Evolutionary conservation across 495 filamentous ascomycete genomes (phyloP), one percentile per base, ranked within the genome.

Genomic region (Durotheca rogersii): DNA sequence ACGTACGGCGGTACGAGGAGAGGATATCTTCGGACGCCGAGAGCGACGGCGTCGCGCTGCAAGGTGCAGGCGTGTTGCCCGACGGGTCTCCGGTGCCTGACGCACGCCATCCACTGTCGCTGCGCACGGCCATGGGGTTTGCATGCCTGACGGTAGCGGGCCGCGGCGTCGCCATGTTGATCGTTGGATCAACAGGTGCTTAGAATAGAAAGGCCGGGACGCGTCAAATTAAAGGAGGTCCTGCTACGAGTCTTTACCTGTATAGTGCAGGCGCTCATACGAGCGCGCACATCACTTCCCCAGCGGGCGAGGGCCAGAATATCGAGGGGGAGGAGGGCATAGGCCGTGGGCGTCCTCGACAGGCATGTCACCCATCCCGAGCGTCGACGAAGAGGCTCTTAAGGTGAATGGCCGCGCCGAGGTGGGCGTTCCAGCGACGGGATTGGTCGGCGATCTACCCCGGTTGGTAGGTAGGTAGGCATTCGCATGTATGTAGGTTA

Each of bases 311-410:
- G n/a, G n/a, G 30, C 31, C 34, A 41, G 39, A 21, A n/a, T n/a
- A n/a, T n/a, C n/a, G n/a, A n/a, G n/a, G n/a, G n/a, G n/a, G 40
- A 25, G 29, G 23, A 27, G 34, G 32, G 39, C 44, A 49, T 54
- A 45, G 41, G 40, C 41, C 14, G 35, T 32, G 27, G 29, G 21
- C n/a, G n/a, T n/a, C n/a, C n/a, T n/a, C n/a, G n/a, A n/a, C n/a
- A n/a, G n/a, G n/a, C n/a, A n/a, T n/a, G n/a, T n/a, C 43, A 14
- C 46, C 48, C 31, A 58, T 44, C 45, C 45, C 36, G 36, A 46
- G 43, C 15, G 45, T 37, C 17, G 50, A 41, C 31, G 30, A 59
- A 45, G 56, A 59, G 56, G 56, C 56, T 59, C 56, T 59, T 51
- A 54, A 59, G 56, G 56, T 59, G 56, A 59, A 25, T 50, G 16